Percentiles rank a stretch among this genome's conserved stretches.
Evolutionary conservation across 495 filamentous ascomycete genomes (phyloP).

Genomic region (Trichoderma asperelloides): DNA sequence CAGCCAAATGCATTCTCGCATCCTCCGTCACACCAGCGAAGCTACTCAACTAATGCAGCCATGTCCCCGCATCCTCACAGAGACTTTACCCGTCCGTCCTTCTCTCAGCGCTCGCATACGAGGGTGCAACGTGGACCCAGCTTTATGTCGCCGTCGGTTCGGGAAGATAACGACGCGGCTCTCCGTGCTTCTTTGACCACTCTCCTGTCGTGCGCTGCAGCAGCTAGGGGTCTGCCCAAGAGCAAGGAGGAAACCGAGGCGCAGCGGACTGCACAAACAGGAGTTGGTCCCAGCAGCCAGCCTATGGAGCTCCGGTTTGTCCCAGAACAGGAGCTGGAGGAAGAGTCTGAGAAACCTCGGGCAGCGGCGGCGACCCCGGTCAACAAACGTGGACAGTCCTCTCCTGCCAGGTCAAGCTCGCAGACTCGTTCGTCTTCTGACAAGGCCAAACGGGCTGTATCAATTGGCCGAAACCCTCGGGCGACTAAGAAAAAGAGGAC

Average conservation of each 20-base stretch:
- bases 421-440: slow-evolving; percentile 22
- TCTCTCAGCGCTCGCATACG: slow-evolving; percentile 29
- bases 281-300: slow-evolving; percentile 39
- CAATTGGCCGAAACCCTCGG: slow-evolving; percentile 27
- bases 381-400: background rate
- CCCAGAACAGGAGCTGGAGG: slow-evolving; percentile 64
- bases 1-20: slow-evolving; percentile 89
- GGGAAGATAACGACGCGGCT: slow-evolving; percentile 85
- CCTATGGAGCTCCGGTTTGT: slow-evolving; percentile 55
- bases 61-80: slow-evolving; percentile 31
- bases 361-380: slow-evolving; percentile 17
- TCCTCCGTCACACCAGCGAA: slow-evolving; percentile 50
- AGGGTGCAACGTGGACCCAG: slow-evolving; percentile 43
- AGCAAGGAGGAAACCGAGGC: slow-evolving; percentile 26
- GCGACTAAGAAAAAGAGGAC: slow-evolving; percentile 49
- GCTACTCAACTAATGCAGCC: slow-evolving; percentile 37
- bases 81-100: slow-evolving; percentile 28
- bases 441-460: slow-evolving; percentile 44
- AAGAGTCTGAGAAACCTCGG: slow-evolving; percentile 17
- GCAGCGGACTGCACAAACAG: slow-evolving; percentile 19
- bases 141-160: slow-evolving; percentile 66
- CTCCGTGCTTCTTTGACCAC: slow-evolving; percentile 88
- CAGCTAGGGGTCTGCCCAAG: slow-evolving; percentile 74
- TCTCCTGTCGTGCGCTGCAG: slow-evolving; percentile 85
- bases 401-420: background rate